Percentiles rank a stretch among this genome's conserved stretches.
These are phyloP conservation scores for Dimargaris cristalligena DNA, from an alignment of 192 early-diverging fungal genomes.

Conservation along the genomic window DNA sequence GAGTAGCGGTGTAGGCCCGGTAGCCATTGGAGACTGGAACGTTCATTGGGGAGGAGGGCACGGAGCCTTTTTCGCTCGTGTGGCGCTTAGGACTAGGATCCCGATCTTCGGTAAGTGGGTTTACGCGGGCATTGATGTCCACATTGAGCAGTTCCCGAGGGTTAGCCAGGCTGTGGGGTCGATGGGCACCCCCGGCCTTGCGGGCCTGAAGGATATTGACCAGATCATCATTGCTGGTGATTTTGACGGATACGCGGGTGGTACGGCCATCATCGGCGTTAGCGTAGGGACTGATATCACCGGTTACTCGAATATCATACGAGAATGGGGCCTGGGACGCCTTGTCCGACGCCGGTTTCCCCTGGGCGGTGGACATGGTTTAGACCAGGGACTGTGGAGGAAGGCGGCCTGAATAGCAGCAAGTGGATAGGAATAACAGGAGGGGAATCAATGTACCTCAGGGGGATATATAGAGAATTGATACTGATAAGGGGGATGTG, in stretches of 20 bases:
- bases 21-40: neutral
- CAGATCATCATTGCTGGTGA: slow-evolving; percentile 13
- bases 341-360: neutral
- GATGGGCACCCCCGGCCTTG: neutral
- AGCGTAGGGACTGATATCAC: slow-evolving; percentile 20
- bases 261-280: slow-evolving; percentile 18
- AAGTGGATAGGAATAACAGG: no score
- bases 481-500: no score
- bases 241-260: slow-evolving; percentile 33
- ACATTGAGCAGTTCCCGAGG: slow-evolving; percentile 6
- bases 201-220: slow-evolving; percentile 4
- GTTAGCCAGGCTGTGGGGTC: slow-evolving; percentile 1
- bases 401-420: no score
- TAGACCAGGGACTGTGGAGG: no score
- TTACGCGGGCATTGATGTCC: slow-evolving; percentile 9
- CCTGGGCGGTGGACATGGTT: neutral
- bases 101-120: neutral
- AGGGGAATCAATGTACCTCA: no score
- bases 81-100: neutral
- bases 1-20: neutral
- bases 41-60: neutral
- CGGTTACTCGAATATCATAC: slow-evolving; percentile 31
- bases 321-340: slow-evolving; percentile 21
- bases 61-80: neutral
- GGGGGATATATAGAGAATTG: no score